These are phyloP conservation scores for Fraxinus ornus DNA, from an alignment of 305 asterid species.

Conservation along the genomic window DNA sequence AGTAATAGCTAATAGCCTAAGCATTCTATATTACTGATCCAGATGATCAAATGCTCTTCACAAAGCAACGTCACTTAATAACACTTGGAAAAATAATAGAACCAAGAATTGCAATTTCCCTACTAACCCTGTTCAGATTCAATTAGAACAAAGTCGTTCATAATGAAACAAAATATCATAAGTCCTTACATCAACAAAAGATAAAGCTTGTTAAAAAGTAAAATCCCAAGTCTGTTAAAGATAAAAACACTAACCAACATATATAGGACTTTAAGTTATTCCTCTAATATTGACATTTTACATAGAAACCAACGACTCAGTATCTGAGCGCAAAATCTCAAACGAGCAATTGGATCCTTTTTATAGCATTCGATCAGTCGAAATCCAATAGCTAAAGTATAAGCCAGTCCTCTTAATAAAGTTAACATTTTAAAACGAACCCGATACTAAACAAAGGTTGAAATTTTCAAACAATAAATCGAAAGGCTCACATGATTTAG, in stretches of 20 bases:
- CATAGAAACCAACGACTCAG: not conserved
- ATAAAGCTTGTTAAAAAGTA: not conserved
- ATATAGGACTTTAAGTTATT: not conserved
- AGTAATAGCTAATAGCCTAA: not conserved
- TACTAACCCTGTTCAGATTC: not conserved
- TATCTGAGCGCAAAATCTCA: not conserved
- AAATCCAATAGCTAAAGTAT: not conserved
- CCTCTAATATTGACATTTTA: not conserved
- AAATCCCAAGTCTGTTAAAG: not conserved
- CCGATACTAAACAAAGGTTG: not conserved
- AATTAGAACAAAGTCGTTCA: not conserved
- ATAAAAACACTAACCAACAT: not conserved
- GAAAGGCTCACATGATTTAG: constrained; percentile 36
- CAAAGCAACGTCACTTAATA: not conserved
- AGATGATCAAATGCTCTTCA: not conserved
- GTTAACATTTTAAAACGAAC: not conserved
- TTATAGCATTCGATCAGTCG: not conserved
- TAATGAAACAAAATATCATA: not conserved
- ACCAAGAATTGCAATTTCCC: not conserved
- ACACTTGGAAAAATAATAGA: not conserved
- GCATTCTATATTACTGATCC: constrained; percentile 3
- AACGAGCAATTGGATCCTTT: not conserved
- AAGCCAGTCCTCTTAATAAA: not conserved
- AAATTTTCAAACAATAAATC: not conserved
- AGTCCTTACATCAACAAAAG: not conserved